Evolutionary conservation across 371 early-diverging fungal genomes (phyloP).

Genomic region (Phascolomyces articulosus): DNA sequence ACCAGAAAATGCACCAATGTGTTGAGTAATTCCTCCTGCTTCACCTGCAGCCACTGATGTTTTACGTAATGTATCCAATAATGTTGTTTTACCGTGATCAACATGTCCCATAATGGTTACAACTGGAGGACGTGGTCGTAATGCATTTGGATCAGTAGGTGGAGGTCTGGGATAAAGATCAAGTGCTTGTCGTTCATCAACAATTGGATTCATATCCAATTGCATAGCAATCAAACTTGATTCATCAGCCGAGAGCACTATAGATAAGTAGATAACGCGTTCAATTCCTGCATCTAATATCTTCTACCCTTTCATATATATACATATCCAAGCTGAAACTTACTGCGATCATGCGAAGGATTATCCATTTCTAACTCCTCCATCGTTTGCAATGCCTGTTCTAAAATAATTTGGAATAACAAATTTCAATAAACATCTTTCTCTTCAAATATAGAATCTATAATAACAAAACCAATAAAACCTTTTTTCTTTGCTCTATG

Average conservation of each 20-base stretch:
- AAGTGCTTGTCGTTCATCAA: conserved; percentile 58
- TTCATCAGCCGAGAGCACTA: conserved; percentile 82
- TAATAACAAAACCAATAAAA: neutral
- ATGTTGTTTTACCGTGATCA: conserved; percentile 97
- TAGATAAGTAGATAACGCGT: neutral
- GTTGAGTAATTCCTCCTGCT: conserved; percentile 97
- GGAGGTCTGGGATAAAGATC: conserved; percentile 66
- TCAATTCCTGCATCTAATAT: neutral
- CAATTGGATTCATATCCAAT: conserved; percentile 83
- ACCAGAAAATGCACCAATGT: conserved; percentile 97
- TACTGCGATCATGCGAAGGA: conserved; percentile 67
- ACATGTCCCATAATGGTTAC: conserved; percentile 99
- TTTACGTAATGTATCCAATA: conserved; percentile 92
- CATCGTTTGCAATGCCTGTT: conserved; percentile 73
- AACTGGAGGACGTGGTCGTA: conserved; percentile 85
- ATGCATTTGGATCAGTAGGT: conserved; percentile 71
- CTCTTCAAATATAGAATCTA: no score
- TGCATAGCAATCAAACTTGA: conserved; percentile 87
- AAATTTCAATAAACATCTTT: no score
- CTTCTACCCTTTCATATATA: neutral
- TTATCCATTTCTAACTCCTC: conserved; percentile 77
- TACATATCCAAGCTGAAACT: conserved; percentile 10
- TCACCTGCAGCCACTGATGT: conserved; percentile 93
- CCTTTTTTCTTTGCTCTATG: neutral
- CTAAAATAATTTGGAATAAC: conserved; percentile 22